These are phyloP conservation scores for Gossypium gossypioides DNA, from an alignment of 441 rosid genomes.

Conservation along the genomic window DNA sequence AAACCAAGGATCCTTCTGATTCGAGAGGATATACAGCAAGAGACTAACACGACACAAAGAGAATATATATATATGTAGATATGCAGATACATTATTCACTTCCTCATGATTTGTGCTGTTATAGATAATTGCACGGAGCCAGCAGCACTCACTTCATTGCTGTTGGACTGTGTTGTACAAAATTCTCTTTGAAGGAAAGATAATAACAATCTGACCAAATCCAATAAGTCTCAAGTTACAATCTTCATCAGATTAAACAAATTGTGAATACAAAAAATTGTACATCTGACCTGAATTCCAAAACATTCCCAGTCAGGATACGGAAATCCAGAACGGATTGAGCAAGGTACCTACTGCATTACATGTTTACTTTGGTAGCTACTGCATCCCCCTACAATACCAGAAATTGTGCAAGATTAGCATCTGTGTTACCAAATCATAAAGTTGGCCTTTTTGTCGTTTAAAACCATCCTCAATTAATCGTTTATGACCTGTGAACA, in stretches of 20 bases:
- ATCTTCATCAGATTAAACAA: background rate
- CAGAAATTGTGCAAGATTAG: background rate
- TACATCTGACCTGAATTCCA: background rate
- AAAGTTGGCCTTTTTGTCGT: background rate
- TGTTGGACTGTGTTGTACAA: background rate
- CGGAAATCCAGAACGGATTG: background rate
- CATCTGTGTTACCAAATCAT: background rate
- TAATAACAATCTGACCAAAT: background rate
- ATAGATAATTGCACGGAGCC: background rate
- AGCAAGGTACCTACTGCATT: background rate
- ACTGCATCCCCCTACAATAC: background rate
- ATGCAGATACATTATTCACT: background rate
- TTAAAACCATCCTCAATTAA: background rate
- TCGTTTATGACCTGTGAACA: background rate
- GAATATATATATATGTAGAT: background rate
- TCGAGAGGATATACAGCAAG: background rate
- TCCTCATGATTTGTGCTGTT: background rate
- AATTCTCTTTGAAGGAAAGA: background rate
- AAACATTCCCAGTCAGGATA: background rate
- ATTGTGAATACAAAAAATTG: background rate
- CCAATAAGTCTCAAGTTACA: background rate
- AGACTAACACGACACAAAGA: background rate
- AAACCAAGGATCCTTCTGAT: background rate
- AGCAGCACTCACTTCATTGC: background rate
- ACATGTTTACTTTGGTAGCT: background rate